Conservation (phyloP, 2,329 filamentous ascomycete species). For the Trichoderma guizhouense region DNA sequence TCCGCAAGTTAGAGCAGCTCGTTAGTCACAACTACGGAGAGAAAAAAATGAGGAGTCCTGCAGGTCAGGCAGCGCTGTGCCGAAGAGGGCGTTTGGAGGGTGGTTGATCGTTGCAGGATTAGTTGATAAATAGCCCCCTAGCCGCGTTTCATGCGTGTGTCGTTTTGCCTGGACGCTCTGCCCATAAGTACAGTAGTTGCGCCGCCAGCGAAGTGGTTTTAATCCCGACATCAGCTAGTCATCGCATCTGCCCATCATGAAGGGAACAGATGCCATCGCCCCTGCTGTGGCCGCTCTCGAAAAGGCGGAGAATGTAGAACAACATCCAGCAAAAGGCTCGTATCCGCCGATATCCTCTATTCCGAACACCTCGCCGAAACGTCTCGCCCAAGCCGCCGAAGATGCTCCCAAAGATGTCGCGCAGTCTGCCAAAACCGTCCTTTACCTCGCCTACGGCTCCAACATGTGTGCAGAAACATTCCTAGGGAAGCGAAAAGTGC, state of each 20-base stretch:
- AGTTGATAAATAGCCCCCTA: not conserved
- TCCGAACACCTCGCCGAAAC: slow-evolving; percentile 29
- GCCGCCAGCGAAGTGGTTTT: not conserved
- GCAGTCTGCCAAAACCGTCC: slow-evolving; percentile 48
- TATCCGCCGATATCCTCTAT: slow-evolving; percentile 34
- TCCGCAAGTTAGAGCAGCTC: not conserved
- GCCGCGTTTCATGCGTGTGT: slow-evolving; percentile 7
- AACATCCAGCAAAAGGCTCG: slow-evolving; percentile 22
- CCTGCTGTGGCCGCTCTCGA: slow-evolving; percentile 24
- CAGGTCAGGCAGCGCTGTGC: not conserved
- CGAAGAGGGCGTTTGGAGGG: not conserved
- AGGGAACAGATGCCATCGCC: not conserved
- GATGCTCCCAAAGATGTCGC: slow-evolving; percentile 25
- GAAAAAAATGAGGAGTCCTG: not conserved
- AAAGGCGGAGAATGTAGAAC: slow-evolving; percentile 25
- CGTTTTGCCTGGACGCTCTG: not conserved
- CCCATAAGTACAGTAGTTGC: not conserved
- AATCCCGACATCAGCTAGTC: not conserved
- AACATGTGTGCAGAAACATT: slow-evolving; percentile 83
- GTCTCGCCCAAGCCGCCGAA: slow-evolving; percentile 31
- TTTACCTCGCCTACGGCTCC: slow-evolving; percentile 88
- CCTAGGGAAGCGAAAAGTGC: slow-evolving; percentile 71
- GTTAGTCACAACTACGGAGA: not conserved
- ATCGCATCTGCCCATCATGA: not conserved
- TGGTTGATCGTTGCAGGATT: not conserved